Evolutionary conservation across 352 stramenopile genomes (phyloP), one percentile per base, ranked within the genome.

Genomic region (Globisporangium rhizosaccharum): DNA sequence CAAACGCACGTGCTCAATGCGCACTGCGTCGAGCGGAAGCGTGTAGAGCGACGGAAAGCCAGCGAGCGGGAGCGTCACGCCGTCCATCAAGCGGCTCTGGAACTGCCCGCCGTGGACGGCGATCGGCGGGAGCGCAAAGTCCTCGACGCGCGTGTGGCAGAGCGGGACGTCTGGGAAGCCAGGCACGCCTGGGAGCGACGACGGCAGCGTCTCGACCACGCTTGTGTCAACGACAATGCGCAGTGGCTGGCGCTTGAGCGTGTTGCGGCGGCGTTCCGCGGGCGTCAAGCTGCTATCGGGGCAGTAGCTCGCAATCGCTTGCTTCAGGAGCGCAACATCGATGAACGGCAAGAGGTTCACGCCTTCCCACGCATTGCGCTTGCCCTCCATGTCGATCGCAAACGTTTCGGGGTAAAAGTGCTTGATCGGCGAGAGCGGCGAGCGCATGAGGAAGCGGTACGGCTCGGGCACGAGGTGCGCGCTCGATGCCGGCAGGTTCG

Each of bases 271-370:
- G 7, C 67, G 77, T 65, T 99, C 97, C 0, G 90, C 81, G 7
- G 82, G 60, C 2, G 94, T 96, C 5, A 99, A 79, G n/a, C 80
- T 72, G 3, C 72, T 82, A 39, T 97, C 79, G 2, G 96, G 92
- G 55, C 93, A 98, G 60, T 97, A 83, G 37, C 96, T 72, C 17
- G 76, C 73, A 54, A 99, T 98, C 5, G 96, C 90, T 39, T 90
- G 66, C 44, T 94, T 91, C 10, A 99, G 66, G 42, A 94, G 65
- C 23, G 86, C 75, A 3, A 95, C 88, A 59, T 99, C 95, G 68
- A 99, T 99, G 66, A 99, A 99, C 18, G 97, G 96, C 20, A 99
- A 72, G 41, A 99, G 73, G 63, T 99, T 99, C 15, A 99, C 97
- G 10, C 96, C 97, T 84, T 99, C 97, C 97, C 97, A 99, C 36